Evolutionary conservation across 2,329 filamentous ascomycete genomes (phyloP), one percentile per base, ranked within the genome.

Genomic region (Calonectria henricotiae): DNA sequence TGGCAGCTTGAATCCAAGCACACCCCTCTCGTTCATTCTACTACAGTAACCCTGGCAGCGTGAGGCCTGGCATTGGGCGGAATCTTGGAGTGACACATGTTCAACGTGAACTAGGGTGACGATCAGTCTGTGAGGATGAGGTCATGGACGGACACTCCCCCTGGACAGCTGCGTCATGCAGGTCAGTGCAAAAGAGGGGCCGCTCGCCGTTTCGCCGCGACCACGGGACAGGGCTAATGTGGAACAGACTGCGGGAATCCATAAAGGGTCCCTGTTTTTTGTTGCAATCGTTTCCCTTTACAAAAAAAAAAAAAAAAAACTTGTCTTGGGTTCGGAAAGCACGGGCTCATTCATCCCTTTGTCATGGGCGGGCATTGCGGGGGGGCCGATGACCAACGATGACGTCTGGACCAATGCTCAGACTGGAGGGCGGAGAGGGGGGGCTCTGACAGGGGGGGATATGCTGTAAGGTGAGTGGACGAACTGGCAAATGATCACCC

Each of bases 91-190:
- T 62, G 61, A 63, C 66, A 67, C 44, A 13, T 62, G 39, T 68
- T 54, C 62, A 62, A 69, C 67, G 65, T 47, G 67, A 65, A 60
- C 61, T 69, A 69, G 47, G 61, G 62, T 64, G 73, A 71, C 35
- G 73, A 75, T 73, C 68, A 7, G 35, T 30, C 32, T 62, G 63
- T 65, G 55, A 60, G 47, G 25, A 77, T 77, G 75, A 77, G 75
- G 75, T 77, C 75, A 77, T 77, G 67, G 58, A 47, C 39, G 68
- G 73, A 61, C 55, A 65, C 69, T 41, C 62, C 75, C 51, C 75
- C 74, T 76, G 71, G 58, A 39, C 17, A 27, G 51, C 60, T 74
- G 74, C 75, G 74, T 77, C 75, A 77, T 77, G 73, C 69, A 75
- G 55, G 72, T 68, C 70, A 69, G 49, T 69, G 65, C 27, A 44